Conservation (phyloP, 345 rosid genomes). For the Kandelia obovata region DNA sequence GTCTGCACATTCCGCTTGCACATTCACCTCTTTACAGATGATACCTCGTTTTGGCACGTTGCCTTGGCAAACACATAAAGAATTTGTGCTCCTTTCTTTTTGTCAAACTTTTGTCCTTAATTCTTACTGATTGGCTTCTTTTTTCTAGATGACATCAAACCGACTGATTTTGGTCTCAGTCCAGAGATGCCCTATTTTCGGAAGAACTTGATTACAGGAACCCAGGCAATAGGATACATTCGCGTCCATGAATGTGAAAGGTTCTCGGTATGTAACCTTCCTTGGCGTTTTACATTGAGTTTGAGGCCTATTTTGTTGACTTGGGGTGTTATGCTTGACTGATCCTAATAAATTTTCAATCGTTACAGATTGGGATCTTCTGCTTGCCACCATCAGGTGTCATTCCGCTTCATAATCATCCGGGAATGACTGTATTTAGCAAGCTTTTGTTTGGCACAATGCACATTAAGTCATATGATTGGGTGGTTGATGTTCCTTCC, state of each 20-base stretch:
- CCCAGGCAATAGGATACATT: conserved; percentile 55
- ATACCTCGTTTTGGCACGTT: no score
- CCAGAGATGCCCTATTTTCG: conserved; percentile 50
- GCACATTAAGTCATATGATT: conserved; percentile 96
- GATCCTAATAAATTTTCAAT: conserved; percentile 2
- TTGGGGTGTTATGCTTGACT: background rate
- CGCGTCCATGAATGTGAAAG: conserved; percentile 54
- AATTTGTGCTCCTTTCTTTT: no score
- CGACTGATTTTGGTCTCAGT: conserved; percentile 57
- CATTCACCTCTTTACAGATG: no score
- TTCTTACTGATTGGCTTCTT: conserved; percentile 8
- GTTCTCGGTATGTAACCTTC: conserved; percentile 59
- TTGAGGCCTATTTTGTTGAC: background rate
- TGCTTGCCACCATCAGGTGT: conserved; percentile 90
- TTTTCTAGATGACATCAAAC: conserved; percentile 52
- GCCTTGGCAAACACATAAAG: no score
- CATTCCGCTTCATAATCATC: conserved; percentile 95
- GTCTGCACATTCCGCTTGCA: no score
- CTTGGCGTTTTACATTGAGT: background rate
- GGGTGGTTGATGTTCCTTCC: conserved; percentile 35
- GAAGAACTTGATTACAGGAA: background rate
- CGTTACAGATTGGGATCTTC: conserved; percentile 78
- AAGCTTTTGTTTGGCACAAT: conserved; percentile 86
- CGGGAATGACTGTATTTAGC: conserved; percentile 95
- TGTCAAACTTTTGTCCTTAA: background rate